Percentiles rank a stretch among this genome's conserved stretches.
Evolutionary conservation across 2,329 filamentous ascomycete species (phyloP).

Genomic region (Penicillium sp.): DNA sequence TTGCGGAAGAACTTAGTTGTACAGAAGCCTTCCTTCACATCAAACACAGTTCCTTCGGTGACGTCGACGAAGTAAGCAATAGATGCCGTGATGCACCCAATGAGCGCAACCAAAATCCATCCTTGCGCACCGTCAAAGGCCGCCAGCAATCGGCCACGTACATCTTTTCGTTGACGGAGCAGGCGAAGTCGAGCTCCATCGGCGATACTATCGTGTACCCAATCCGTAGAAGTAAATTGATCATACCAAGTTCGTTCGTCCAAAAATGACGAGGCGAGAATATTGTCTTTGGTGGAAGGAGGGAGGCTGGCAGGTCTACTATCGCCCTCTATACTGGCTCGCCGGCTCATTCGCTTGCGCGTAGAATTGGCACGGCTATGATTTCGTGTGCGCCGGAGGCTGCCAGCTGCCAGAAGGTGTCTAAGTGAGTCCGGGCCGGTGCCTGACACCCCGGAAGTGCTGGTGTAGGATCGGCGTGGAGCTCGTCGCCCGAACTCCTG

Average conservation of each 20-base stretch:
- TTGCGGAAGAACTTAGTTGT: constrained; percentile 67
- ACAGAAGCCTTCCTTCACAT: constrained; percentile 90
- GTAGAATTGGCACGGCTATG: constrained; percentile 53
- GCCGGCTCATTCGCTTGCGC: constrained; percentile 47
- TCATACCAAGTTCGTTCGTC: constrained; percentile 98
- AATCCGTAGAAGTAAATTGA: constrained; percentile 95
- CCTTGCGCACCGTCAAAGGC: constrained; percentile 86
- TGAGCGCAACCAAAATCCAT: constrained; percentile 89
- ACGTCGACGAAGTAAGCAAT: constrained; percentile 89
- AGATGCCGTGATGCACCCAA: constrained; percentile 79
- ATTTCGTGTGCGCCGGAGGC: constrained; percentile 42
- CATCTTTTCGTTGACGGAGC: constrained; percentile 75
- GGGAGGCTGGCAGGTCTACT: constrained; percentile 30
- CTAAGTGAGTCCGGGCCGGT: constrained; percentile 37
- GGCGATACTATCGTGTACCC: constrained; percentile 96
- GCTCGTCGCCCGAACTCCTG: constrained; percentile 18
- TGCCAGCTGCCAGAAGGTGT: constrained; percentile 36
- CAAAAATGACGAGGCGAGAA: constrained; percentile 63
- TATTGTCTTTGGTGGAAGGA: constrained; percentile 48
- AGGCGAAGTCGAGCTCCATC: constrained; percentile 87
- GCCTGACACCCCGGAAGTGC: constrained; percentile 34
- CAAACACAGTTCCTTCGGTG: constrained; percentile 80
- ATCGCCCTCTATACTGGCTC: constrained; percentile 58
- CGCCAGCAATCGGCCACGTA: constrained; percentile 73
- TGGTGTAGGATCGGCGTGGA: constrained; percentile 39